phyloP scores from a whole-genome alignment of 176 grass and related monocot species.

The Miscanthus lutarioriparius region DNA sequence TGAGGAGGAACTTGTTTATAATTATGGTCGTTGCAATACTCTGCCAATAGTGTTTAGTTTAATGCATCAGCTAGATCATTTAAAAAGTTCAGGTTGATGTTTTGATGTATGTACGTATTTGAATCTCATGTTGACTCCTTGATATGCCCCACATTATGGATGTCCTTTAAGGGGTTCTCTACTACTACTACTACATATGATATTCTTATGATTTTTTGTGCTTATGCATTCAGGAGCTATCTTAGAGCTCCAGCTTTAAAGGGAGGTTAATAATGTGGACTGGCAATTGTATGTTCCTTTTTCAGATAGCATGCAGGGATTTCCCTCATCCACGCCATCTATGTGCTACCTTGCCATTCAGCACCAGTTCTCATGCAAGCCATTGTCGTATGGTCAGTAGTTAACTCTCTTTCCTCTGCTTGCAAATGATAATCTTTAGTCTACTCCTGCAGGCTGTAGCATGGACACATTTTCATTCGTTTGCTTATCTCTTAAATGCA shows the following conservation, averaged over 20 bases:
- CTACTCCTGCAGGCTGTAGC: neutral
- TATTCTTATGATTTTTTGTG: neutral
- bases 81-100: constrained; percentile 12
- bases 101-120: neutral
- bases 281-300: constrained; percentile 33
- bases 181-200: neutral
- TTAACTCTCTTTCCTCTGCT: neutral
- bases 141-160: neutral
- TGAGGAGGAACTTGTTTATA: neutral
- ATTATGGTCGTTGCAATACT: neutral
- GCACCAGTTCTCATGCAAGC: constrained; percentile 55
- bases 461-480: constrained; percentile 15
- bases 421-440: neutral
- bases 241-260: no score
- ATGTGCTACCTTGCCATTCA: constrained; percentile 70
- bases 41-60: neutral
- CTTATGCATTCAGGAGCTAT: constrained; percentile 4
- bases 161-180: constrained; percentile 16
- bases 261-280: neutral
- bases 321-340: constrained; percentile 90
- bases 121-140: constrained; percentile 11
- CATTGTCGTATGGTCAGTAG: constrained; percentile 76
- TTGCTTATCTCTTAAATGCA: constrained; percentile 53
- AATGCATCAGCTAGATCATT: neutral
- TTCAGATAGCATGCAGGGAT: constrained; percentile 91